Conservation (phyloP, 2,329 filamentous ascomycete species). For the Neoarthrinium moseri region DNA sequence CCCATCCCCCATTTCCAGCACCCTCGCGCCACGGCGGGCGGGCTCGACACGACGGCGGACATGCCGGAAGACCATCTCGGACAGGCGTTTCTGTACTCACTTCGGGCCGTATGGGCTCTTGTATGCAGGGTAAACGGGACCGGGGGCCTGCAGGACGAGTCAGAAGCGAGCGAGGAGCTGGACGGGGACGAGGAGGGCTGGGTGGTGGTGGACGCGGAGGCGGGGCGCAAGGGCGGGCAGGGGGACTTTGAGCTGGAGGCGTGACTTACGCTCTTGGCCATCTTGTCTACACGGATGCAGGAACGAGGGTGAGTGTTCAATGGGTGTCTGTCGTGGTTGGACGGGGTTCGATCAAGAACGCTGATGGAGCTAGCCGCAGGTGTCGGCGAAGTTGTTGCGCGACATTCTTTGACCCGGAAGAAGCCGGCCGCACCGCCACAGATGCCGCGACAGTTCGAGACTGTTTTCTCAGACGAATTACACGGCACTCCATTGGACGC, state of each 20-base stretch:
- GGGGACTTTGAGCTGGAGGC: too few relatives aligned
- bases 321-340: conserved; percentile 12
- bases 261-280: conserved; percentile 24
- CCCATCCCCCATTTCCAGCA: not conserved
- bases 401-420: conserved; percentile 25
- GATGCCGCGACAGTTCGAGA: too few relatives aligned
- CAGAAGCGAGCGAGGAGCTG: conserved; percentile 11
- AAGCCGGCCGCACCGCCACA: conserved; percentile 17
- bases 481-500: not conserved
- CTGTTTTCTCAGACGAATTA: not conserved
- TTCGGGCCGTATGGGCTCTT: conserved; percentile 65
- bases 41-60: too few relatives aligned
- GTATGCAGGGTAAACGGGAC: conserved; percentile 44
- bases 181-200: not conserved
- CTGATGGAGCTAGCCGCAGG: conserved; percentile 11
- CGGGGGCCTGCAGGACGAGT: conserved; percentile 38
- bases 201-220: not conserved
- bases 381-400: conserved; percentile 23
- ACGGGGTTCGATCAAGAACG: too few relatives aligned
- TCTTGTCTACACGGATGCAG: conserved; percentile 18
- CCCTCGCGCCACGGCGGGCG: too few relatives aligned
- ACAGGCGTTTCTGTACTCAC: conserved; percentile 43
- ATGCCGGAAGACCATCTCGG: conserved; percentile 1
- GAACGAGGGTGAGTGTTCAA: conserved; percentile 17
- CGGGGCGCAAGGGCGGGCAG: not conserved